Base-by-base conservation (phyloP, 2,329 filamentous ascomycete genomes). In the Aspergillus latus region DNA sequence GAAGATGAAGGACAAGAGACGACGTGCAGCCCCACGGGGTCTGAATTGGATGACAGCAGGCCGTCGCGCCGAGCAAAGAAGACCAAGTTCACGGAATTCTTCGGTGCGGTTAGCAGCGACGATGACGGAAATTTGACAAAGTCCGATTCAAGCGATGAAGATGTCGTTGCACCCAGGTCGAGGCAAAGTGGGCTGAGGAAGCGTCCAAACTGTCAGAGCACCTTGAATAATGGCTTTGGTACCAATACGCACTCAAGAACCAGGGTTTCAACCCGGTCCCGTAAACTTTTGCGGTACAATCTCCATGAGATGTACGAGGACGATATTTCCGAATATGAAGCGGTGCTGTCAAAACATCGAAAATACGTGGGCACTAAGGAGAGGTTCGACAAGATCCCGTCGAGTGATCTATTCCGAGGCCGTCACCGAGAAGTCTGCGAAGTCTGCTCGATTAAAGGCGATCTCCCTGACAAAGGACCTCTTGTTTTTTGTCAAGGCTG, bases 401-500 rank as follows among this genome's bases (percentile, higher is more conserved):
- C 78, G 3, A 80, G 85, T 11, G 83, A 88, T 39, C 75, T 81
- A 2, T 99, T 99, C 71, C 81, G 82, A 52, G 76, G 80, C 21
- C 82, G 84, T 9, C 94, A 99, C 72, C 84, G 82, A 46, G 78
- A 83, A 40, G 78, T 76, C 6, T 99, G 94, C 71, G 87, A 90
- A 62, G 82, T 85, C 2, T 99, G 94, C 68, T 76, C 75, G 47
- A 74, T 76, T n/a, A 74, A 72, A 13, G 81, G 82, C 7, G 76
- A 82, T 47, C 77, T 80, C 21, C 71, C 75, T 1, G 81, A 78
- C 56, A 88, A 86, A 67, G 91, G 90, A 0, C 79, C 83, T 39
- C 78, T 99, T 26, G 82, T 99, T 34, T 87, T 88, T 67, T 99
- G 94, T 64, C 95, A 99, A 74, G 94, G 94, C 30, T 99, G 94